A percentile compares a stretch with the other conserved stretches of the same genome.
Conservation (phyloP, 306 rosid genomes). For the Quercus robur region DNA sequence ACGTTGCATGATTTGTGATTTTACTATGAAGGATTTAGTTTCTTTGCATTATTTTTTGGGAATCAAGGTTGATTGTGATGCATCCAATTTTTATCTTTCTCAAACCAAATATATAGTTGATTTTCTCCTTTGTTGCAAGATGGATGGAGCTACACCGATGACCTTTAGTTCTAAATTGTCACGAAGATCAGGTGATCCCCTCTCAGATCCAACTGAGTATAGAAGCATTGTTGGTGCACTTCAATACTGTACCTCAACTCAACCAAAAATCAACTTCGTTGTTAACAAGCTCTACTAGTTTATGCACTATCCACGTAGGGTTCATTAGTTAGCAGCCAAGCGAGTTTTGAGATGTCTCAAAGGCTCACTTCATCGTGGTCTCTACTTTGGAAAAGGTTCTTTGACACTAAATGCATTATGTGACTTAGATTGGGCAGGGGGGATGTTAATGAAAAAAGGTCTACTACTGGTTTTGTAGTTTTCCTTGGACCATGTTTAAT, state of each 20-base stretch:
- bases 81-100: no score
- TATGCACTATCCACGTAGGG: neutral
- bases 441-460: no score
- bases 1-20: neutral
- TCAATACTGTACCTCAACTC: neutral
- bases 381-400: neutral
- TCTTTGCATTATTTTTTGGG: no score
- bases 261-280: no score
- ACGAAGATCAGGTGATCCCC: neutral
- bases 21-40: neutral
- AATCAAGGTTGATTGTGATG: neutral
- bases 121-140: no score
- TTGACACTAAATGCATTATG: neutral
- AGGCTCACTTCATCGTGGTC: neutral
- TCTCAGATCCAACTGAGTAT: neutral
- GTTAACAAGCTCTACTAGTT: neutral
- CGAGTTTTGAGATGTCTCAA: neutral
- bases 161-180: neutral
- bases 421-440: neutral
- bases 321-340: no score
- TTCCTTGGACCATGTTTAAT: no score
- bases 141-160: neutral
- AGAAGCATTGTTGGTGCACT: neutral
- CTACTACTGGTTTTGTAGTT: no score
- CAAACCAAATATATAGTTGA: no score